A percentile compares a stretch with the other conserved stretches of the same genome.
Evolutionary conservation across 805 yeast genomes (phyloP).

Genomic region (Kuraishia hungarica): DNA sequence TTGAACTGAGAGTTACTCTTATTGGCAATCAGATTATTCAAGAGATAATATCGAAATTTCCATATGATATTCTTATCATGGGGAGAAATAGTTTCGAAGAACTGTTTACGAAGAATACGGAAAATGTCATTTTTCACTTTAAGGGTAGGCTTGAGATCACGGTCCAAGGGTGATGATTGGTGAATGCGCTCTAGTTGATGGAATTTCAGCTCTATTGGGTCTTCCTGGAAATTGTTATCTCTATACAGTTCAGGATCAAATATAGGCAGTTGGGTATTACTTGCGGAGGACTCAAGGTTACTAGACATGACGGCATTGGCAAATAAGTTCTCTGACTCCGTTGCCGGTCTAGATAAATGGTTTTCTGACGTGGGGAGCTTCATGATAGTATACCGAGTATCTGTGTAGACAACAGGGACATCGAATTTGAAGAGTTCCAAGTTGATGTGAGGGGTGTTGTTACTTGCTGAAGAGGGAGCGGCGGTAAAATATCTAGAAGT

Average conservation of each 20-base stretch:
- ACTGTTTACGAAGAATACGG: conserved; percentile 65
- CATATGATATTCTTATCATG: conserved; percentile 83
- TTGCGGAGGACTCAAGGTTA: background rate
- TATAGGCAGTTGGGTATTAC: conserved; percentile 20
- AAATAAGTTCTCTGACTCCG: background rate
- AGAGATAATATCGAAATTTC: conserved; percentile 79
- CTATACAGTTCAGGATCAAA: conserved; percentile 61
- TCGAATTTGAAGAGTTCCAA: conserved; percentile 61
- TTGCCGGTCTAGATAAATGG: conserved; percentile 3
- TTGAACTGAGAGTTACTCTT: conserved; percentile 21
- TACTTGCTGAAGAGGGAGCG: background rate
- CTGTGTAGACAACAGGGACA: conserved; percentile 64
- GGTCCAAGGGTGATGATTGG: conserved; percentile 67
- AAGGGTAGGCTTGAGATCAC: conserved; percentile 83
- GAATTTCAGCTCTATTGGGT: conserved; percentile 85
- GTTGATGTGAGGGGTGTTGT: conserved; percentile 1
- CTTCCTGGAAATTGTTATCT: conserved; percentile 32
- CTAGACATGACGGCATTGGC: conserved; percentile 1
- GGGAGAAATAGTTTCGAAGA: conserved; percentile 72
- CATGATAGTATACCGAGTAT: conserved; percentile 33
- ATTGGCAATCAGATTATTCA: conserved; percentile 37
- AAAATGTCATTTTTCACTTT: conserved; percentile 68
- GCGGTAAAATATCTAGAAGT: conserved; percentile 5
- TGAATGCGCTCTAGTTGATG: conserved; percentile 79
- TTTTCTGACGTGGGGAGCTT: conserved; percentile 17